These are phyloP conservation scores for Actinomortierella ambigua DNA, from an alignment of 371 early-diverging fungal species.

Conservation along the genomic window DNA sequence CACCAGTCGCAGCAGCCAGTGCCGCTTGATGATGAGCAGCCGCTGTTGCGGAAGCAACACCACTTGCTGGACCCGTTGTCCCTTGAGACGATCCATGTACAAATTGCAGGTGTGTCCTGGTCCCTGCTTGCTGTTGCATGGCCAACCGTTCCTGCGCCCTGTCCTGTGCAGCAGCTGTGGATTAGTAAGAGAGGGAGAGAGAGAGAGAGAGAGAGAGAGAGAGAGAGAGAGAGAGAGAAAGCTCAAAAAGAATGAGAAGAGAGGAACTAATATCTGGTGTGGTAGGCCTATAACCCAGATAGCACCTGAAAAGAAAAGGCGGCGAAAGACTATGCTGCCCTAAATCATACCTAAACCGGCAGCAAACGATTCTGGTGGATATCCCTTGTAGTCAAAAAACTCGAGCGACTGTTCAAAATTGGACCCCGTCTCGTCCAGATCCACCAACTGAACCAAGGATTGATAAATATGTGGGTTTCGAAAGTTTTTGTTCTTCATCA, in stretches of 20 bases:
- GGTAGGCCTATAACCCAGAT: background rate
- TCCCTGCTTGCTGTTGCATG: slow-evolving; percentile 27
- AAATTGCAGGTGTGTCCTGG: slow-evolving; percentile 33
- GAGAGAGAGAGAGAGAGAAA: background rate
- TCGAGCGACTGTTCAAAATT: slow-evolving; percentile 53
- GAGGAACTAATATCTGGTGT: background rate
- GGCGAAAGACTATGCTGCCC: background rate
- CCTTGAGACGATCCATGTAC: slow-evolving; percentile 20
- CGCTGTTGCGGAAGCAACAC: background rate
- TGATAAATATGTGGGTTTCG: slow-evolving; percentile 78
- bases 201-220: background rate
- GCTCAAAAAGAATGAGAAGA: background rate
- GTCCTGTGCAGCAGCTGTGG: slow-evolving; percentile 36
- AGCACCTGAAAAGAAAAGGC: background rate
- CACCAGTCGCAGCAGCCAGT: background rate
- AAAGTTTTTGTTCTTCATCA: slow-evolving; percentile 73
- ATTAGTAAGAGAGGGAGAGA: background rate
- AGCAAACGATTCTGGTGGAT: slow-evolving; percentile 54
- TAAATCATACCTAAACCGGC: slow-evolving; percentile 52
- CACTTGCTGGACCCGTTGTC: background rate
- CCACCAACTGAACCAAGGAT: slow-evolving; percentile 71
- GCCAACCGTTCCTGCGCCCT: slow-evolving; percentile 33
- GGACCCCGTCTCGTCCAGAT: slow-evolving; percentile 70
- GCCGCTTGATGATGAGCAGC: background rate
- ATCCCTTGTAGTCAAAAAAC: slow-evolving; percentile 64